These are phyloP conservation scores for Mycosphaerella arachidis DNA, from an alignment of 2,329 filamentous ascomycete genomes.

Conservation along the genomic window DNA sequence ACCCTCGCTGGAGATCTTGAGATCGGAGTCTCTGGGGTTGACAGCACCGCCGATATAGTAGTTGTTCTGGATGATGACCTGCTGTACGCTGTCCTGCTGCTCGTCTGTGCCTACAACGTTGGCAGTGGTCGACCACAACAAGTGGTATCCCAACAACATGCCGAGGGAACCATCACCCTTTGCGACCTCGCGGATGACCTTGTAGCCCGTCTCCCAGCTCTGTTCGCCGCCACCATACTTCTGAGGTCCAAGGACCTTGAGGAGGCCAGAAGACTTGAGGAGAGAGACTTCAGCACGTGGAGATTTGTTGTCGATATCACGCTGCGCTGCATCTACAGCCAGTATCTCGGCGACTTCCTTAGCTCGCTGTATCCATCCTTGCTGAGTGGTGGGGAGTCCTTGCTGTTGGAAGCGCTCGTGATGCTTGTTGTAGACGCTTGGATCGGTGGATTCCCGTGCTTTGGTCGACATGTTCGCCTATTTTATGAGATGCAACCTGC, in stretches of 20 bases:
- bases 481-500: background rate
- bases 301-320: constrained; percentile 51
- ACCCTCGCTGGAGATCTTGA: constrained; percentile 53
- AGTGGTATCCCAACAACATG: constrained; percentile 62
- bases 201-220: constrained; percentile 54
- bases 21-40: constrained; percentile 60
- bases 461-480: constrained; percentile 11
- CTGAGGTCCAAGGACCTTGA: constrained; percentile 48
- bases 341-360: constrained; percentile 49
- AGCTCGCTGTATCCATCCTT: constrained; percentile 47
- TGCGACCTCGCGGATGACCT: constrained; percentile 58
- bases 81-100: constrained; percentile 54
- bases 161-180: constrained; percentile 61
- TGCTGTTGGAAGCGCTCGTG: constrained; percentile 22
- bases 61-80: constrained; percentile 59
- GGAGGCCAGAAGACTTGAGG: constrained; percentile 49
- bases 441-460: constrained; percentile 24
- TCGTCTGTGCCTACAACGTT: constrained; percentile 57
- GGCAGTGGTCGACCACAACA: constrained; percentile 60
- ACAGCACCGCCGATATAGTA: constrained; percentile 62
- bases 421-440: constrained; percentile 23
- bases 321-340: constrained; percentile 43
- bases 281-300: constrained; percentile 49
- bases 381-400: constrained; percentile 37
- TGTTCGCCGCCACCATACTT: constrained; percentile 52